Evolutionary conservation across 257 asterid species (phyloP), one percentile per base, ranked within the genome.

Genomic region (Anisodus tanguticus): DNA sequence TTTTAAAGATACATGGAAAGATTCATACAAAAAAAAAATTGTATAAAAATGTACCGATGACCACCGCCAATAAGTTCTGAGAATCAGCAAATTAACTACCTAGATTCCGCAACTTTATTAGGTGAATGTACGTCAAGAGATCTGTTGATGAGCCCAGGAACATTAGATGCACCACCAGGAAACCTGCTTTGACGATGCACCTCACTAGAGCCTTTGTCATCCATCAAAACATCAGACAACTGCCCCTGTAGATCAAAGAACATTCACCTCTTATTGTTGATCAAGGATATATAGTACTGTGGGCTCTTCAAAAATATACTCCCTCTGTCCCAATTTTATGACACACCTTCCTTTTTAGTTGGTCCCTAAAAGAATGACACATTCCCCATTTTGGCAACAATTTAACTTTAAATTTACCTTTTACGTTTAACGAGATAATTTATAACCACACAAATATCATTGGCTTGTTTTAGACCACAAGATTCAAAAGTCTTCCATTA

Each of bases 171-270:
- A 79, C 85, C 72, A 86, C 89, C 91, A 88, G 90, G 71, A 79
- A 87, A 81, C 85, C 76, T 84, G 82, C 87, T 90, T 77, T 74
- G 88, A 22, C 92, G 82, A 81, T 87, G 86, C 66, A 87, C 93
- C 81, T 88, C 90, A 35, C 84, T 87, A 72, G 80, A 67, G 78
- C 85, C 92, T 81, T 87, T 90, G 62, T 72, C 83, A 67, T 88
- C 91, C 88, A 88, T 87, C 81, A 83, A 93, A 85, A 85, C 87
- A 85, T 89, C 92, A 81, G 88, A 64, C 71, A 90, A 81, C 83
- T 89, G 94, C 82, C 88, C 91, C 97, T 94, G 91, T 39, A 86
- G 77, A 88, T 87, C 81, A 76, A 76, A 54, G 81, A 88, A 83
- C 67, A 84, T 86, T 13, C 84, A 81, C 37, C 49, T 69, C 51